Conservation (phyloP, 1,284 basidiomycete species). For the Ceratobasidium sp. region DNA sequence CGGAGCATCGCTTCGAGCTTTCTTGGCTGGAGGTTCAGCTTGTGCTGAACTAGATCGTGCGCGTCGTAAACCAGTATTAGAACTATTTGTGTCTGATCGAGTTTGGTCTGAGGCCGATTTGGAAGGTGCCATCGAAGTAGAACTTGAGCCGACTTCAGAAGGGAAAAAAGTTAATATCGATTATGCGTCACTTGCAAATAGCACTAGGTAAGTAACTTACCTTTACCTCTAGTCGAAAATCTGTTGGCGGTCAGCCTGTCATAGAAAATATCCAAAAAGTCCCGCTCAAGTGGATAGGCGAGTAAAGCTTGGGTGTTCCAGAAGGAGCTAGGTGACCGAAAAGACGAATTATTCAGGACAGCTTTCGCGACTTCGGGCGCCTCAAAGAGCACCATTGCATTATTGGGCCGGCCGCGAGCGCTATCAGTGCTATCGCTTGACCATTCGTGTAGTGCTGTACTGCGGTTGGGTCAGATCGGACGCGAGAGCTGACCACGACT, state of each 20-base stretch:
- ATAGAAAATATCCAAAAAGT: conserved; percentile 10
- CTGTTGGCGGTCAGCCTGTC: background rate
- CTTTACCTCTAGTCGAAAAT: no score
- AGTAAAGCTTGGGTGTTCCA: conserved; percentile 38
- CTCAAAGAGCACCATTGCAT: conserved; percentile 35
- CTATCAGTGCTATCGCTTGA: background rate
- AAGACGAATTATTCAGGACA: background rate
- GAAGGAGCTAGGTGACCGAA: conserved; percentile 4
- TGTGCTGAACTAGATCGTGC: background rate
- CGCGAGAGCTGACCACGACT: background rate
- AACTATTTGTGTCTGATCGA: background rate
- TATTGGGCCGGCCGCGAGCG: conserved; percentile 4
- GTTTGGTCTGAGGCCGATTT: background rate
- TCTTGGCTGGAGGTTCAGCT: conserved; percentile 19
- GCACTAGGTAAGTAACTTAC: no score
- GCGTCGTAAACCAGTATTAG: background rate
- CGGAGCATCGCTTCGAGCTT: background rate
- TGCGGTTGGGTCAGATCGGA: background rate
- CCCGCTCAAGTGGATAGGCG: conserved; percentile 14
- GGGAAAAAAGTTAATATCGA: no score
- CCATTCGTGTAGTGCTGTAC: conserved; percentile 38
- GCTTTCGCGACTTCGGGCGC: background rate
- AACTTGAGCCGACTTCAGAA: background rate
- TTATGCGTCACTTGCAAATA: no score
- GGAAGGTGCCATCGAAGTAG: background rate